Percentiles rank a stretch among this genome's conserved stretches.
Conservation (phyloP, 176 grass and related monocot genomes). For the Triticum aestivum region DNA sequence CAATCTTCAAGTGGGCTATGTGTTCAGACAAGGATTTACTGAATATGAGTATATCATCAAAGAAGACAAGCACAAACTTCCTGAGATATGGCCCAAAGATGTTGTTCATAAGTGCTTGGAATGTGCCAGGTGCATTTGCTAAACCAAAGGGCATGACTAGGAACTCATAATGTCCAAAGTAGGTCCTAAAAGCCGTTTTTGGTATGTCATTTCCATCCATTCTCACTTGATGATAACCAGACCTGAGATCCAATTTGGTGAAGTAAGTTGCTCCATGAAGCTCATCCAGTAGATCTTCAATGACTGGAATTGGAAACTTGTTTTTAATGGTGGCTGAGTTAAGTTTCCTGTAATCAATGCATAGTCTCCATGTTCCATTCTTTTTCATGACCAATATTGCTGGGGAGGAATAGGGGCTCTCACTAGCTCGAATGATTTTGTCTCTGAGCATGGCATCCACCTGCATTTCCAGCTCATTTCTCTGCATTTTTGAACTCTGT, state of each 20-base stretch:
- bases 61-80: not conserved
- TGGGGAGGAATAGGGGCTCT: not conserved
- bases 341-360: not conserved
- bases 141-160: not conserved
- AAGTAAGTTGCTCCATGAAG: not conserved
- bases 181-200: not conserved
- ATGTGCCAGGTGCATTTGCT: not conserved
- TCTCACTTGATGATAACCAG: too few species aligned
- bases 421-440: not conserved
- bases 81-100: not conserved
- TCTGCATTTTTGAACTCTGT: not conserved
- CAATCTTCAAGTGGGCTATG: too few species aligned
- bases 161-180: not conserved
- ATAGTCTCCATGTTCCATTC: not conserved
- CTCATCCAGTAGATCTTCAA: not conserved
- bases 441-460: not conserved
- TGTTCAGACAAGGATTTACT: too few species aligned
- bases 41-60: too few species aligned
- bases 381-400: not conserved
- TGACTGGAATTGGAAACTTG: not conserved
- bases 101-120: not conserved
- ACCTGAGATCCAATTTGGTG: not conserved
- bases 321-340: not conserved
- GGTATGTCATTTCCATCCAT: not conserved
- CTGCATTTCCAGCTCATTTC: not conserved